phyloP scores from a whole-genome alignment of 768 basidiomycete genomes.

The Tephrocybe sp. region DNA sequence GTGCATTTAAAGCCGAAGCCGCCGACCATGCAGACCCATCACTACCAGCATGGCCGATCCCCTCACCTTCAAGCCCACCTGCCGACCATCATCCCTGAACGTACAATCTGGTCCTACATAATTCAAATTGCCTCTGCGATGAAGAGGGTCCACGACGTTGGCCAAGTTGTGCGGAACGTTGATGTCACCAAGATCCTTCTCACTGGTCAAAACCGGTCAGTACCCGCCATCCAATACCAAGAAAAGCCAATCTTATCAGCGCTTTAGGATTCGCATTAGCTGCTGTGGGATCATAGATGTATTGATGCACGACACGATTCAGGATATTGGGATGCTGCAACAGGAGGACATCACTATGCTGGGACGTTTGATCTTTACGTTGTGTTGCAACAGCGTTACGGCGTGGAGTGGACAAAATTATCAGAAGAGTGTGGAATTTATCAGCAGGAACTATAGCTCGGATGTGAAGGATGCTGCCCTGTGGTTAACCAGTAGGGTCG shows the following conservation, averaged over 20 bases:
- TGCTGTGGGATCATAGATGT: conserved; percentile 90
- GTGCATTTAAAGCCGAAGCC: conserved; percentile 67
- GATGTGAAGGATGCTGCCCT: conserved; percentile 83
- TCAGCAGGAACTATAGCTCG: conserved; percentile 70
- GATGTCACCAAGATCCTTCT: conserved; percentile 87
- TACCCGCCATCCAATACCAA: neutral
- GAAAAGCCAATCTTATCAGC: neutral
- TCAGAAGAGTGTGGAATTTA: conserved; percentile 72
- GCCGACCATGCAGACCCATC: conserved; percentile 20
- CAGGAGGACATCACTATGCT: conserved; percentile 91
- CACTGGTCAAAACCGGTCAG: conserved; percentile 85
- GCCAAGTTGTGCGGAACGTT: conserved; percentile 77
- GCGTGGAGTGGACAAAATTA: conserved; percentile 63
- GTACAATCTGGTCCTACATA: conserved; percentile 89
- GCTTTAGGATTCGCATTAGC: conserved; percentile 71
- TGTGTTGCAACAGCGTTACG: conserved; percentile 70
- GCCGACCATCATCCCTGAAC: conserved; percentile 61
- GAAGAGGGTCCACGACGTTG: conserved; percentile 80
- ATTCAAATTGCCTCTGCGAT: conserved; percentile 88
- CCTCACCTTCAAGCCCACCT: conserved; percentile 22
- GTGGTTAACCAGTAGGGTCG: conserved; percentile 75
- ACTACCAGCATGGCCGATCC: conserved; percentile 22
- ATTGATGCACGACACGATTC: conserved; percentile 69
- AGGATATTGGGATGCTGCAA: conserved; percentile 60
- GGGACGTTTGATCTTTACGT: conserved; percentile 76